These are phyloP conservation scores for Linnemannia elongata DNA, from an alignment of 192 early-diverging fungal species.

Conservation along the genomic window DNA sequence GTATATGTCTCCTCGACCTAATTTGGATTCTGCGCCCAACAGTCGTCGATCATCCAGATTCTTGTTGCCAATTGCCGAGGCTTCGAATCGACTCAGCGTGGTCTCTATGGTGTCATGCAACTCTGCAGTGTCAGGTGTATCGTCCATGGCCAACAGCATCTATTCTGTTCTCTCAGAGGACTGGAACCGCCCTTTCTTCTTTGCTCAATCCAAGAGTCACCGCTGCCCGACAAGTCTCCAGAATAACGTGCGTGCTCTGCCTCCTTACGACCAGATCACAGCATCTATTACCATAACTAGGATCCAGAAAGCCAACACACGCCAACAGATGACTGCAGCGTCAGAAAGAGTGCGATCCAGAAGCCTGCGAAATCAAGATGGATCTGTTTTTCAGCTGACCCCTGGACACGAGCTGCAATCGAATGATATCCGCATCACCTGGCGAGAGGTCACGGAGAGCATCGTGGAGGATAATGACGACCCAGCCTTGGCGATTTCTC, in stretches of 20 bases:
- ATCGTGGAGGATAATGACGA: background rate
- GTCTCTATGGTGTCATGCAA: background rate
- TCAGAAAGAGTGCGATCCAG: background rate
- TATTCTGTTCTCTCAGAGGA: conserved; percentile 33
- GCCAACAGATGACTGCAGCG: background rate
- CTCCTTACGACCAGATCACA: background rate
- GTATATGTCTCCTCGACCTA: background rate
- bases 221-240: conserved; percentile 20
- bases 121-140: background rate
- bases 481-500: background rate
- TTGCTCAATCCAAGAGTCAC: conserved; percentile 21
- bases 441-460: background rate
- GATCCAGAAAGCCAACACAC: background rate
- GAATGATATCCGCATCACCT: background rate
- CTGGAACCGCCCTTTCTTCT: conserved; percentile 33
- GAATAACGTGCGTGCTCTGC: background rate
- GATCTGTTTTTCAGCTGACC: background rate
- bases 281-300: background rate
- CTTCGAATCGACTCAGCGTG: background rate
- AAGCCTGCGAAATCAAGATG: background rate
- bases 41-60: background rate
- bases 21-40: too few species aligned
- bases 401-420: background rate
- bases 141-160: conserved; percentile 25
- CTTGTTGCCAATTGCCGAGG: background rate